A percentile compares a stretch with the other conserved stretches of the same genome.
phyloP scores from a whole-genome alignment of 495 filamentous ascomycete species.

The Tuber umbilicatum region DNA sequence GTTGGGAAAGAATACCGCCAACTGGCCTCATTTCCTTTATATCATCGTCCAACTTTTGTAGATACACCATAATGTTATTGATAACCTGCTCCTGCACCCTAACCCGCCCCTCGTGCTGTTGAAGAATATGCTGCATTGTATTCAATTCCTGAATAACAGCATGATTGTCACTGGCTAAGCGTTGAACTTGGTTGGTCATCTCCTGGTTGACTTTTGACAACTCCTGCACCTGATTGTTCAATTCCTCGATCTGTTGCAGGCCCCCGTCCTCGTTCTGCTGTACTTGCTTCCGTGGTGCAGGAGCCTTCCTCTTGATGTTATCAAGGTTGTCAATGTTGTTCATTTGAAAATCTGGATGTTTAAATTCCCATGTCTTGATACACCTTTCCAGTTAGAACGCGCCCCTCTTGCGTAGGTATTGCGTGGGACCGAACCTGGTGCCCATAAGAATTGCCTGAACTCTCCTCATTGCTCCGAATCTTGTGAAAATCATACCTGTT shows the following conservation, averaged over 20 bases:
- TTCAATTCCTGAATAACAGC: conserved; percentile 82
- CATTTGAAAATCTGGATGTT: conserved; percentile 90
- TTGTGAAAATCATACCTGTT: conserved; percentile 78
- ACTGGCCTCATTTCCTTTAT: conserved; percentile 25
- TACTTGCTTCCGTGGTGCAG: conserved; percentile 74
- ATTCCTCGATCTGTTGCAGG: conserved; percentile 78
- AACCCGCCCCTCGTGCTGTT: conserved; percentile 64
- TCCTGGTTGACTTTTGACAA: conserved; percentile 87
- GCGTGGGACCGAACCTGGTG: conserved; percentile 61
- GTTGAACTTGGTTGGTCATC: conserved; percentile 75
- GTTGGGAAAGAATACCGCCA: conserved; percentile 4
- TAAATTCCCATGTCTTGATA: conserved; percentile 71
- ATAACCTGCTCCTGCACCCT: conserved; percentile 50
- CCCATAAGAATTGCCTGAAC: conserved; percentile 81
- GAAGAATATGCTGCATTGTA: conserved; percentile 78
- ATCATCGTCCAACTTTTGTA: conserved; percentile 31
- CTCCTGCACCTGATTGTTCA: conserved; percentile 80
- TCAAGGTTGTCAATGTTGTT: conserved; percentile 96
- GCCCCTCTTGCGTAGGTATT: background rate
- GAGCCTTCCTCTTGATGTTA: conserved; percentile 93
- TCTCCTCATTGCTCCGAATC: conserved; percentile 93
- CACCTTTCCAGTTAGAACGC: conserved; percentile 7
- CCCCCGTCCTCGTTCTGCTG: conserved; percentile 68
- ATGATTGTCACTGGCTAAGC: conserved; percentile 76
- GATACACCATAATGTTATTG: conserved; percentile 47